A percentile compares a stretch with the other conserved stretches of the same genome.
Conservation (phyloP, 805 yeast species). For the Metschnikowia shivogae region DNA sequence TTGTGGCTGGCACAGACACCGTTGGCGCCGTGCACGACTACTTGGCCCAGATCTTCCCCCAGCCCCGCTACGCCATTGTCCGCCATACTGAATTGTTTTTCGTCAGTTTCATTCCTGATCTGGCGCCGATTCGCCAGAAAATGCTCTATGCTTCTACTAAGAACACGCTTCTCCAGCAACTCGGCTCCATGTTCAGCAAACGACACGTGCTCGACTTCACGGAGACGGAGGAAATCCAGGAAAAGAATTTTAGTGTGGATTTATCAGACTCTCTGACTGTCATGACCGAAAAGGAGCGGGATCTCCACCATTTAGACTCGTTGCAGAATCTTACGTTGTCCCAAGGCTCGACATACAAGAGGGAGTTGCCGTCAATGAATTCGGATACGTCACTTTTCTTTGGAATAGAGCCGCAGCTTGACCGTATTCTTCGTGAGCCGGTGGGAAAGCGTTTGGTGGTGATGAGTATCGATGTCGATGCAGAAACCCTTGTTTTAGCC, state of each 20-base stretch:
- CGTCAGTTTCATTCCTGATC: slow-evolving; percentile 83
- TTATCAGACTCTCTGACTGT: slow-evolving; percentile 35
- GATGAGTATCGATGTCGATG: slow-evolving; percentile 46
- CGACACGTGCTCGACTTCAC: slow-evolving; percentile 45
- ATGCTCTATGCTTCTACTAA: slow-evolving; percentile 95
- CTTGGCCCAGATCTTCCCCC: slow-evolving; percentile 26
- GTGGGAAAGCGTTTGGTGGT: slow-evolving; percentile 34
- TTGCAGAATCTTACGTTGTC: slow-evolving; percentile 30
- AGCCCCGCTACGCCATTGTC: slow-evolving; percentile 34
- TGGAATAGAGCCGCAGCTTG: slow-evolving; percentile 19
- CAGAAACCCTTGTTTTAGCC: slow-evolving; percentile 36
- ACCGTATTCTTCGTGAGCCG: slow-evolving; percentile 17
- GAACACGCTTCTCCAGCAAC: slow-evolving; percentile 65
- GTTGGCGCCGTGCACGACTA: slow-evolving; percentile 23
- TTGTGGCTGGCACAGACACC: slow-evolving; percentile 4
- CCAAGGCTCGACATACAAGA: slow-evolving; percentile 13
- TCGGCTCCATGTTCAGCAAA: slow-evolving; percentile 60
- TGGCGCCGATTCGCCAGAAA: slow-evolving; percentile 73
- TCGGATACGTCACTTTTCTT: slow-evolving; percentile 12
- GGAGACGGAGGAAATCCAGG: slow-evolving; percentile 50
- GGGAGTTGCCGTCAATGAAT: slow-evolving; percentile 36
- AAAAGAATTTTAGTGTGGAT: slow-evolving; percentile 39
- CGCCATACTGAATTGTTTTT: slow-evolving; percentile 41
- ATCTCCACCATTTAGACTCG: slow-evolving; percentile 41
- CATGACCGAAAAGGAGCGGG: slow-evolving; percentile 56